Conservation (phyloP, 257 asterid species). For the Solanum tarapatanum region DNA sequence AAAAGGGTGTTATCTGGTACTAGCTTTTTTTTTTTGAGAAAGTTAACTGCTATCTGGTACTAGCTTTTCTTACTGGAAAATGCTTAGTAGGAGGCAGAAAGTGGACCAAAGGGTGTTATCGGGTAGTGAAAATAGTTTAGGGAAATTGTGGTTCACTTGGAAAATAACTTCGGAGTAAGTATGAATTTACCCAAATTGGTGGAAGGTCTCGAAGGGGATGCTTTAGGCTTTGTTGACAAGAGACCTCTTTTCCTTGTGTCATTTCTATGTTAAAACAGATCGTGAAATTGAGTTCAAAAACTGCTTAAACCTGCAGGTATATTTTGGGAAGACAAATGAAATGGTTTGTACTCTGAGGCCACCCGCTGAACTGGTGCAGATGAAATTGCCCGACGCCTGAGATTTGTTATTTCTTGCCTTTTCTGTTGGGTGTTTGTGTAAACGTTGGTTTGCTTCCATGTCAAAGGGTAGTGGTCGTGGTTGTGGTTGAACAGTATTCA, state of each 20-base stretch:
- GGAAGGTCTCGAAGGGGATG: background rate
- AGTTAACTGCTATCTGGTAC: background rate
- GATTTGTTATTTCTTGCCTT: background rate
- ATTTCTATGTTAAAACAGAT: background rate
- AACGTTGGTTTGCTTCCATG: background rate
- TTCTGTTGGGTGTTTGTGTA: background rate
- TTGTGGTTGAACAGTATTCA: background rate
- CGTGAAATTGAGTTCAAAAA: background rate
- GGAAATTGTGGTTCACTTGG: background rate
- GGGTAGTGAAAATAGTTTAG: background rate
- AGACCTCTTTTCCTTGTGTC: background rate
- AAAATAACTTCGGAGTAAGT: background rate
- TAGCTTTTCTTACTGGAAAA: background rate
- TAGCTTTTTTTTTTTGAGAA: no score
- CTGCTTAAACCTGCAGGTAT: slow-evolving; percentile 41
- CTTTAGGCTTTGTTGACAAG: background rate
- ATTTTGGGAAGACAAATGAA: slow-evolving; percentile 96
- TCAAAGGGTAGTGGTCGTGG: background rate
- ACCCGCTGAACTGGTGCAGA: slow-evolving; percentile 61
- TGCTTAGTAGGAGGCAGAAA: background rate
- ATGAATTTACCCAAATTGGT: background rate
- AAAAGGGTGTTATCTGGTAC: background rate
- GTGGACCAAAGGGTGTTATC: background rate
- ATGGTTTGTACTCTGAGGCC: slow-evolving; percentile 98
- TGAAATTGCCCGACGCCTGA: slow-evolving; percentile 58